A percentile compares a stretch with the other conserved stretches of the same genome.
phyloP scores from a whole-genome alignment of 495 filamentous ascomycete species.

The Cladorrhinum samala region DNA sequence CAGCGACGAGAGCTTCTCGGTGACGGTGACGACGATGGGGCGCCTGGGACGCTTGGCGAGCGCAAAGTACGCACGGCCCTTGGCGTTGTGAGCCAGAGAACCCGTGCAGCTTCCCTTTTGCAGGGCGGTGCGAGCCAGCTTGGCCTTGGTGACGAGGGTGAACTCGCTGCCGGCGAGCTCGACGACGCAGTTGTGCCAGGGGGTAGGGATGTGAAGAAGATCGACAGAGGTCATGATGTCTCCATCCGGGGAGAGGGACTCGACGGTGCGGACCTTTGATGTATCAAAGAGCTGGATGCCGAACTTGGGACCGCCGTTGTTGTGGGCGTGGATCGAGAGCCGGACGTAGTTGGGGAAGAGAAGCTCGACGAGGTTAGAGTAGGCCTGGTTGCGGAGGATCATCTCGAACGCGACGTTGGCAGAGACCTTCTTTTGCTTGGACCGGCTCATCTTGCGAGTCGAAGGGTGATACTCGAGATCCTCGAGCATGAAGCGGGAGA shows the following conservation, averaged over 20 bases:
- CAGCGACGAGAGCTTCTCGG: neutral
- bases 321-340: constrained; percentile 17
- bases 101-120: constrained; percentile 5
- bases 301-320: constrained; percentile 17
- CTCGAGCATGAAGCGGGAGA: constrained; percentile 43
- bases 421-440: constrained; percentile 16
- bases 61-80: constrained; percentile 4
- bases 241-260: constrained; percentile 7
- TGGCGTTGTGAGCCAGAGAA: neutral
- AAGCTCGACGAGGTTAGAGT: constrained; percentile 10
- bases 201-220: constrained; percentile 17
- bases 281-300: constrained; percentile 18
- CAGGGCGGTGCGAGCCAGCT: constrained; percentile 11
- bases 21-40: neutral
- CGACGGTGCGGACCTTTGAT: constrained; percentile 7
- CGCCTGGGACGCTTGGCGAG: neutral
- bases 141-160: constrained; percentile 15
- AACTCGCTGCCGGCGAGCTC: constrained; percentile 8
- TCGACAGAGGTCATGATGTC: constrained; percentile 16
- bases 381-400: constrained; percentile 19
- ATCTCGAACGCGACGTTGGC: constrained; percentile 17
- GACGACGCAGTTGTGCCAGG: constrained; percentile 17
- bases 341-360: constrained; percentile 7
- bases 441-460: constrained; percentile 15
- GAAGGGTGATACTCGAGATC: constrained; percentile 31